Base-by-base conservation (phyloP, 208 protist species). In the Crithidia fasciculata region DNA sequence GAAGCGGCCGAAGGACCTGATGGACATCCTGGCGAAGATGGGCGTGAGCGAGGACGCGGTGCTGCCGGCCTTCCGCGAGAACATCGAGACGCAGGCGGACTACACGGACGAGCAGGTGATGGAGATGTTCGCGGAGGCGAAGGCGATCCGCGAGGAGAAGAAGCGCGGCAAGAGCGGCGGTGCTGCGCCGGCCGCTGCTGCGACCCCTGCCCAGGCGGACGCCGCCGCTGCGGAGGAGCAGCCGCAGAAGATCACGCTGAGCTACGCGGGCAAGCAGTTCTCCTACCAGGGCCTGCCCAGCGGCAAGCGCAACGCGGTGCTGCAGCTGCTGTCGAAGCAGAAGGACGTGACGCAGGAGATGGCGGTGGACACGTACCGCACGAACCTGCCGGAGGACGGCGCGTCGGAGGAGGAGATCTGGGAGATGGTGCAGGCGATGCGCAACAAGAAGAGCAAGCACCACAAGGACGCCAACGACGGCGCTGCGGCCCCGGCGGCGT, bases 21-120 rank as follows among this genome's bases (percentile, higher is more conserved):
- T 95, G 73, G 86, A 92, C 57, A 92, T 95, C 74, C 70, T 95
- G 41, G 82, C 81, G 18, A 95, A 92, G 72, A 70, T 95, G 78
- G 80, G 80, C 12, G 83, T 92, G 45, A 62, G 58, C 36, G 65
- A 89, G 18, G 69, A 78, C 19, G 78, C 53, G 3, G 88, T 85
- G 36, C 63, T 95, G 15, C 47, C 64, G 28, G 82, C 85, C 8
- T 93, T 91, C 62, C 85, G 86, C 41, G 84, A 92, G 40, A 95
- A 95, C 62, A 92, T 95, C 67, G 80, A 86, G 10, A 83, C 83
- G 40, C 59, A 84, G 55, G 15, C 37, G 16, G 65, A 74, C 28
- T 88, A 79, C 69, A 81, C 84, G 4, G 86, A 91, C 55, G 79
- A 80, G 19, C 71, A 90, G 52, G 90, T 95, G 67, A 74, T 67